Conservation (phyloP, 176 grass and related monocot species). For the Ensete ventricosum region DNA sequence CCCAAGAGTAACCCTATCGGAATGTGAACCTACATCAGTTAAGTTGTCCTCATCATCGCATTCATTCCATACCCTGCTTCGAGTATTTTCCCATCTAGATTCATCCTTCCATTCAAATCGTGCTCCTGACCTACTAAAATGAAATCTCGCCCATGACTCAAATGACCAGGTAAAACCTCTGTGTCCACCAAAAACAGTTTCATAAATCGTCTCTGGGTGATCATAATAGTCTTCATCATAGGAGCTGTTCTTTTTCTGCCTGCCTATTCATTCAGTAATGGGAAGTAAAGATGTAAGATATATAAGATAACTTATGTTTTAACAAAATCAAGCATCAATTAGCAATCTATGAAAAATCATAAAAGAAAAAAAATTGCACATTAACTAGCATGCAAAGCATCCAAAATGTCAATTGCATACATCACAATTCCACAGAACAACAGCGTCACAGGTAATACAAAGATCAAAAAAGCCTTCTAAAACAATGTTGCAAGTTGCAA, state of each 20-base stretch:
- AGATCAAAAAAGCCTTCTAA: no score
- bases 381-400: no score
- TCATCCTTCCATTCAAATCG: conserved; percentile 36
- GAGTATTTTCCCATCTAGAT: conserved; percentile 27
- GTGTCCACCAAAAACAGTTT: conserved; percentile 39
- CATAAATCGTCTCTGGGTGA: conserved; percentile 49
- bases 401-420: no score
- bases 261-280: conserved; percentile 17
- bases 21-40: conserved; percentile 45
- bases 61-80: conserved; percentile 23
- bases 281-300: background rate
- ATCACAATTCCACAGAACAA: no score
- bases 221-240: conserved; percentile 22
- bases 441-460: no score
- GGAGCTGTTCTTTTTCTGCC: conserved; percentile 32
- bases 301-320: no score
- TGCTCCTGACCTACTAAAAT: conserved; percentile 23
- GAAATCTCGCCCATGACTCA: conserved; percentile 48
- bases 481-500: no score
- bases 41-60: conserved; percentile 34
- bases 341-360: no score
- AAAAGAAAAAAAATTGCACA: no score
- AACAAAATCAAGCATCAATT: no score
- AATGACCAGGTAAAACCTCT: conserved; percentile 52
- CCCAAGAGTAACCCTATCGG: conserved; percentile 44